Evolutionary conservation across 345 rosid genomes (phyloP).

Genomic region (Erodium maritimum): DNA sequence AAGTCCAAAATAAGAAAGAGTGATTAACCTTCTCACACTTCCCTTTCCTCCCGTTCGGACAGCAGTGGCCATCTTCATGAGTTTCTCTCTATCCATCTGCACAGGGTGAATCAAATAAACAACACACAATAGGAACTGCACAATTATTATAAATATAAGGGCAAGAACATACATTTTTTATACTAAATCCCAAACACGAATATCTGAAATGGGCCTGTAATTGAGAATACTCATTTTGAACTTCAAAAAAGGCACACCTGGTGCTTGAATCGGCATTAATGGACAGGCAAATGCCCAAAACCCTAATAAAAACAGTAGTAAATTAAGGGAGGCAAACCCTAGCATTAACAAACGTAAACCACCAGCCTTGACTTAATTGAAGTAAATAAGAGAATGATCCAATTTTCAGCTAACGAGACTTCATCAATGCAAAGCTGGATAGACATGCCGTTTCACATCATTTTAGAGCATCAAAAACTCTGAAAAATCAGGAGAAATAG

Average conservation of each 20-base stretch:
- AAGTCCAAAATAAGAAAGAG: not conserved
- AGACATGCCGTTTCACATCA: not conserved
- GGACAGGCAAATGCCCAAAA: no score
- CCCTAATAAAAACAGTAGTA: not conserved
- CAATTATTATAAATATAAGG: not conserved
- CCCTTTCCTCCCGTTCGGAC: conserved; percentile 99
- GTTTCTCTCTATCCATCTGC: conserved; percentile 85
- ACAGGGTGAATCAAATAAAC: not conserved
- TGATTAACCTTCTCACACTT: conserved; percentile 62
- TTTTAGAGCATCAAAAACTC: no score
- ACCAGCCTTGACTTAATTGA: not conserved
- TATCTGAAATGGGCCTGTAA: not conserved
- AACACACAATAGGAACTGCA: not conserved
- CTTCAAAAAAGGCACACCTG: no score
- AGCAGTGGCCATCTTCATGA: conserved; percentile 86
- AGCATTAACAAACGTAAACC: not conserved
- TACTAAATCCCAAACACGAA: not conserved
- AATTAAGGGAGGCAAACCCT: not conserved
- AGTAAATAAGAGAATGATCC: not conserved
- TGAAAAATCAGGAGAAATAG: no score
- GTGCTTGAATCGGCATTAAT: no score
- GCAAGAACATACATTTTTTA: no score
- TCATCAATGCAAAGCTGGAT: not conserved
- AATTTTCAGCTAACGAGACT: not conserved
- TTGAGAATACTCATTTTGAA: no score